Percentiles rank a stretch among this genome's conserved stretches.
Evolutionary conservation across 257 asterid species (phyloP).

Genomic region (Vinca minor): DNA sequence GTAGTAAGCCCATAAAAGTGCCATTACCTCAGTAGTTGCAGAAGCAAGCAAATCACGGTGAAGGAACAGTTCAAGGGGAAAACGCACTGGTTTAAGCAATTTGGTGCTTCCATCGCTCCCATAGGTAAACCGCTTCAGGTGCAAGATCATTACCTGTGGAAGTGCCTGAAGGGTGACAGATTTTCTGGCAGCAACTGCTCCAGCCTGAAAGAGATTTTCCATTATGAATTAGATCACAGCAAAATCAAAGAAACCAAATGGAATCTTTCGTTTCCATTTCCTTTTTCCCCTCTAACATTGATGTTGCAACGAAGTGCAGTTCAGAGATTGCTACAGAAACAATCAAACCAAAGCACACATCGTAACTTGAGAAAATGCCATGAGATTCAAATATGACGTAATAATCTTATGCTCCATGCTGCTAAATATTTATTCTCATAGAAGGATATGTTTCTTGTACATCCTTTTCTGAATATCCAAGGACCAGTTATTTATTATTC

Average conservation of each 20-base stretch:
- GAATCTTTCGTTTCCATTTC: neutral
- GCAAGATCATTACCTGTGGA: slow-evolving; percentile 78
- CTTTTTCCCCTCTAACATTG: neutral
- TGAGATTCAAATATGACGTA: neutral
- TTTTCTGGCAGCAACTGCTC: slow-evolving; percentile 67
- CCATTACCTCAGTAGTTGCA: slow-evolving; percentile 56
- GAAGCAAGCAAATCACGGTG: slow-evolving; percentile 71
- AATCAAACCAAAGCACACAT: neutral
- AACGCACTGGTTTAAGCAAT: slow-evolving; percentile 63
- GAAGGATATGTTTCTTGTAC: neutral
- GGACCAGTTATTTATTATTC: neutral
- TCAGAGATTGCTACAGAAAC: neutral
- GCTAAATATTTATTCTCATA: neutral
- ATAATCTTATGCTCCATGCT: neutral
- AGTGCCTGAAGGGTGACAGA: slow-evolving; percentile 58
- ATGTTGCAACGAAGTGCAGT: neutral
- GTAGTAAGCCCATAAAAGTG: neutral
- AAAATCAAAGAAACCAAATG: neutral
- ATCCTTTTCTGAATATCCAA: neutral
- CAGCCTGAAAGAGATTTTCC: slow-evolving; percentile 39
- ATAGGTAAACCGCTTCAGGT: slow-evolving; percentile 79
- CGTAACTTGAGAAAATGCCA: neutral
- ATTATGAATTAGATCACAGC: neutral
- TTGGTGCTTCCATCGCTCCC: slow-evolving; percentile 75
- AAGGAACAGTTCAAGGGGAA: slow-evolving; percentile 63